phyloP scores from a whole-genome alignment of 108 stramenopile genomes.

The Aurantiochytrium sp. region DNA sequence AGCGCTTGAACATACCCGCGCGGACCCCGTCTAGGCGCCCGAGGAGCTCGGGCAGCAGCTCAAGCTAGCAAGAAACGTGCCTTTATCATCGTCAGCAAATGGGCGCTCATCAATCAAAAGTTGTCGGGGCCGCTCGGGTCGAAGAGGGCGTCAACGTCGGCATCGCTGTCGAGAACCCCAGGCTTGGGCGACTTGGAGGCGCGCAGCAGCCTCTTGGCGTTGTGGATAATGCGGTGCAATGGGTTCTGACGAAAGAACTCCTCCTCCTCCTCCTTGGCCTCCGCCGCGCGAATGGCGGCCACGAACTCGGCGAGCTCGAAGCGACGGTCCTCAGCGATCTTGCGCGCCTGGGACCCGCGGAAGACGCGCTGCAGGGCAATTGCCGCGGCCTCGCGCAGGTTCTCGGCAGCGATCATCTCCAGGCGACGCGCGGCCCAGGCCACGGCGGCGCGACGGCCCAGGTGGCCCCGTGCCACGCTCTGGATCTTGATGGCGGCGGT shows the following conservation, averaged over 20 bases:
- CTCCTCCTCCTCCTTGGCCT: slow-evolving; percentile 45
- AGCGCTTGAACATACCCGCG: too few relatives aligned
- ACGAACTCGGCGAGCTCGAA: slow-evolving; percentile 54
- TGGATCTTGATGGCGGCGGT: slow-evolving; percentile 27
- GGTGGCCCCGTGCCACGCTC: slow-evolving; percentile 43
- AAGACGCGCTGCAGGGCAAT: slow-evolving; percentile 46
- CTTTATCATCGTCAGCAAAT: too few relatives aligned
- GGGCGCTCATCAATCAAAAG: too few relatives aligned
- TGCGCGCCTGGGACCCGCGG: slow-evolving; percentile 40
- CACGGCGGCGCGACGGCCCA: slow-evolving; percentile 41
- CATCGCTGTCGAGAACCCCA: neutral
- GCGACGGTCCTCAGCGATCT: neutral
- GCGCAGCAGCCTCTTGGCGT: neutral
- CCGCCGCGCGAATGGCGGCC: slow-evolving; percentile 35
- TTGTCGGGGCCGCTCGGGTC: neutral
- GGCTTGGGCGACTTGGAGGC: neutral
- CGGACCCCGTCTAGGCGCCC: too few relatives aligned
- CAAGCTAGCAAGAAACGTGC: too few relatives aligned
- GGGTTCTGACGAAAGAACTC: slow-evolving; percentile 47
- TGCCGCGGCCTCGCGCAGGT: slow-evolving; percentile 34
- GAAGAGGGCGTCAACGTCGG: neutral
- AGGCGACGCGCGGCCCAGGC: slow-evolving; percentile 39
- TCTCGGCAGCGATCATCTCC: slow-evolving; percentile 37
- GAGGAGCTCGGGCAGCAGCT: too few relatives aligned
- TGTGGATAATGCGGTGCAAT: slow-evolving; percentile 33